These are phyloP conservation scores for Gomphus bonarii DNA, from an alignment of 1,284 basidiomycete genomes.

Conservation along the genomic window DNA sequence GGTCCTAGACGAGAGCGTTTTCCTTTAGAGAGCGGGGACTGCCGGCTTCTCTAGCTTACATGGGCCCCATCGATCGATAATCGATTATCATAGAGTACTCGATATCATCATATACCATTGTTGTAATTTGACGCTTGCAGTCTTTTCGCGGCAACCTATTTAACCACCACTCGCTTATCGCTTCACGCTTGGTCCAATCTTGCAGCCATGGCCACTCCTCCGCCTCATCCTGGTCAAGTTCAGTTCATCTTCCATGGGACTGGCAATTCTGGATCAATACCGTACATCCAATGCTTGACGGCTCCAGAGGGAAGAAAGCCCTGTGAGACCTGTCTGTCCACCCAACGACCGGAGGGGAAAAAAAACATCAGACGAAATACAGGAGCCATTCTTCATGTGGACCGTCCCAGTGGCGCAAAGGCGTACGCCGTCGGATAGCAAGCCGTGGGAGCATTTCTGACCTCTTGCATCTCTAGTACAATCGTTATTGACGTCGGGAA, in stretches of 20 bases:
- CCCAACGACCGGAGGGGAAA: constrained; percentile 51
- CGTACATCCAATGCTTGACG: constrained; percentile 56
- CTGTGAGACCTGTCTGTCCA: constrained; percentile 61
- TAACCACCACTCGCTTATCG: neutral
- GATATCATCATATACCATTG: neutral
- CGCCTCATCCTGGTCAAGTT: neutral
- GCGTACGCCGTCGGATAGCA: constrained; percentile 32
- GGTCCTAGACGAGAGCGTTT: too few relatives aligned
- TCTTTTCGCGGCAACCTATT: neutral
- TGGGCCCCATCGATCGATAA: neutral
- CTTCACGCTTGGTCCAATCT: neutral
- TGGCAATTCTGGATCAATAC: constrained; percentile 62
- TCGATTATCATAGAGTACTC: neutral
- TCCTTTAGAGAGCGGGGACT: too few relatives aligned
- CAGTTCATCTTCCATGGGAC: constrained; percentile 69
- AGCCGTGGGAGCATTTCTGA: neutral
- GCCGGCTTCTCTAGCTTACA: too few relatives aligned
- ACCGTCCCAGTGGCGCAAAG: constrained; percentile 36
- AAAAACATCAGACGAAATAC: constrained; percentile 74
- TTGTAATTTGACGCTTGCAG: neutral
- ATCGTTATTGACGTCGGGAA: constrained; percentile 76
- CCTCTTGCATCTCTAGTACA: constrained; percentile 31
- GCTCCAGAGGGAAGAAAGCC: constrained; percentile 34
- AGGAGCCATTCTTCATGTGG: constrained; percentile 48
- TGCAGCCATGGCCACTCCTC: neutral